Conservation (phyloP, 768 basidiomycete genomes). For the Termitomyces sp. region DNA sequence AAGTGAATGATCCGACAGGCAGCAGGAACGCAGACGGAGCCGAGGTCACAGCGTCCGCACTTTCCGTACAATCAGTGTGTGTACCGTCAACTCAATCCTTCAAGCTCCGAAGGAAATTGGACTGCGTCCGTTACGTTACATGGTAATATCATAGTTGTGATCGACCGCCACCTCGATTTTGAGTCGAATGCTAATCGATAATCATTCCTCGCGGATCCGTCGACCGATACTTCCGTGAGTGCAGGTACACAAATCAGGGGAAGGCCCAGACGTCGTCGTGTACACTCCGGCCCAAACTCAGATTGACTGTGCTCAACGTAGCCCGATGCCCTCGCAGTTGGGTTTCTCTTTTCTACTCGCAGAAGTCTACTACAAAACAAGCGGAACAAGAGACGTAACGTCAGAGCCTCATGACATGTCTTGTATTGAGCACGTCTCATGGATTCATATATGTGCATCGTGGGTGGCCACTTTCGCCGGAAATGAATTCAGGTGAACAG, state of each 20-base stretch:
- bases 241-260: neutral
- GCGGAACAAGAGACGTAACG: neutral
- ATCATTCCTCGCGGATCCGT: neutral
- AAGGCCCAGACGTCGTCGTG: neutral
- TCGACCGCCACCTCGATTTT: neutral
- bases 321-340: conserved; percentile 9
- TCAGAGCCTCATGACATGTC: neutral
- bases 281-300: conserved; percentile 2
- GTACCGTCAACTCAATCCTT: no score
- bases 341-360: neutral
- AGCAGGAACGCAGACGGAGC: no score
- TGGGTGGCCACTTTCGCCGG: neutral
- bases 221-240: neutral
- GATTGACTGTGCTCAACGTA: conserved; percentile 1
- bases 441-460: neutral
- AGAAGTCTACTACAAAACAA: neutral
- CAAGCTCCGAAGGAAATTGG: neutral
- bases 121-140: neutral
- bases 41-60: no score
- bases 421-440: neutral
- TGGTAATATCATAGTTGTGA: neutral
- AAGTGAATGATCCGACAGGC: no score
- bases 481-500: neutral
- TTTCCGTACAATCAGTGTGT: no score
- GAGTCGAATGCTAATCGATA: neutral